These are phyloP conservation scores for Phoma sp. DNA, from an alignment of 2,329 filamentous ascomycete species.

Conservation along the genomic window DNA sequence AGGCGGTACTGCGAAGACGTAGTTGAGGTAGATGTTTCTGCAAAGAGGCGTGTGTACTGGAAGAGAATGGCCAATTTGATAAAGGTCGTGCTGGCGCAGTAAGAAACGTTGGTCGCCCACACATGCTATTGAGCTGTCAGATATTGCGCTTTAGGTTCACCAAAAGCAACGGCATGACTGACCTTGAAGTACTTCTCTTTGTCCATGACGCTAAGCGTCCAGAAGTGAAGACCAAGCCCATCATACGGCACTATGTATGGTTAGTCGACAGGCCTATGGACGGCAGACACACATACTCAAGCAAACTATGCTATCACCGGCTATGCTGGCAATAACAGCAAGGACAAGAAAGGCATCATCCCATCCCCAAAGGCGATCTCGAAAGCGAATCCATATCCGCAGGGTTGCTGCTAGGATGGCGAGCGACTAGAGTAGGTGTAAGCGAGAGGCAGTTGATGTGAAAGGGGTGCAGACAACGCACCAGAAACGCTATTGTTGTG, in stretches of 20 bases:
- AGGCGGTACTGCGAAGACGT: slow-evolving; percentile 16
- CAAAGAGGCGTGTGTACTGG: slow-evolving; percentile 49
- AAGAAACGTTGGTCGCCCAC: slow-evolving; percentile 41
- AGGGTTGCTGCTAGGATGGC: slow-evolving; percentile 37
- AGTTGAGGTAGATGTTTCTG: slow-evolving; percentile 24
- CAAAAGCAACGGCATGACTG: neutral
- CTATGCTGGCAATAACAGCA: slow-evolving; percentile 30
- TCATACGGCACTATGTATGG: slow-evolving; percentile 40
- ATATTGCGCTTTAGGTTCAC: neutral
- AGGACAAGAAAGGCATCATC: slow-evolving; percentile 47
- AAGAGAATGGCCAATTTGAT: slow-evolving; percentile 50
- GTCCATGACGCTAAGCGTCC: slow-evolving; percentile 26
- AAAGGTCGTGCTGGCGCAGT: slow-evolving; percentile 41
- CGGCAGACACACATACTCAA: slow-evolving; percentile 41
- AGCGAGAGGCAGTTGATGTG: neutral
- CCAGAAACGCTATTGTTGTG: slow-evolving; percentile 38
- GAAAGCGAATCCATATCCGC: slow-evolving; percentile 41
- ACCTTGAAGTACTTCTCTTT: slow-evolving; percentile 42
- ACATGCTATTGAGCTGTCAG: slow-evolving; percentile 32
- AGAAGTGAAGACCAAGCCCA: slow-evolving; percentile 46
- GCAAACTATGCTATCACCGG: slow-evolving; percentile 41
- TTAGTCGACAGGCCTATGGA: too few relatives aligned
- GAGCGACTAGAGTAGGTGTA: slow-evolving; percentile 26
- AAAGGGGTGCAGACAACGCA: slow-evolving; percentile 20
- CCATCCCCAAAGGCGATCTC: slow-evolving; percentile 43